These are phyloP conservation scores for Ophiostoma populinum DNA, from an alignment of 2,329 filamentous ascomycete species.

Conservation along the genomic window DNA sequence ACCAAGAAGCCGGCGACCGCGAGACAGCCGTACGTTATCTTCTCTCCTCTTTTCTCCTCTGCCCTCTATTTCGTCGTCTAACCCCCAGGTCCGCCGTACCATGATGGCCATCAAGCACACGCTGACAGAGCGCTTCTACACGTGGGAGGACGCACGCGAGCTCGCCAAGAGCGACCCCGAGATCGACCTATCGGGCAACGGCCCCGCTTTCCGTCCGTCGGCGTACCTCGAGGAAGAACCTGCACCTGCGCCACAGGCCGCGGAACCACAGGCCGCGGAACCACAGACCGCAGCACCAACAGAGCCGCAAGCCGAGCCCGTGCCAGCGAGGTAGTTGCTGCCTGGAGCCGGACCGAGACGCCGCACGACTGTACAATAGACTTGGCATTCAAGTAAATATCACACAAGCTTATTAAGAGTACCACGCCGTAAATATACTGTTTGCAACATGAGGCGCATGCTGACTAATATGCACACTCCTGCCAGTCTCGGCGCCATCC, in stretches of 20 bases:
- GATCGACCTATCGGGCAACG: constrained; percentile 38
- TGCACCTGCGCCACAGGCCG: neutral
- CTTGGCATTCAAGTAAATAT: neutral
- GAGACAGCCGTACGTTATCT: constrained; percentile 43
- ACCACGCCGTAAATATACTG: too few species aligned
- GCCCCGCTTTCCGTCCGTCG: constrained; percentile 31
- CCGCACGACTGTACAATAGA: neutral
- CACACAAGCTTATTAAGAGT: neutral
- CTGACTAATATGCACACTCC: too few species aligned
- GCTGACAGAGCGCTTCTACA: constrained; percentile 74
- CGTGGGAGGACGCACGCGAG: constrained; percentile 66
- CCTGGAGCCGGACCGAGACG: too few species aligned
- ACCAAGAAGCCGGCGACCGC: constrained; percentile 45
- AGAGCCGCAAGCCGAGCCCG: constrained; percentile 1
- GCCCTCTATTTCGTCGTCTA: neutral
- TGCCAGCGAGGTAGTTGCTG: neutral
- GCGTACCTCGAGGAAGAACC: constrained; percentile 20
- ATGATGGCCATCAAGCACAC: constrained; percentile 71
- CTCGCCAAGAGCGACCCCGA: constrained; percentile 51
- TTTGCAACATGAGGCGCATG: too few species aligned
- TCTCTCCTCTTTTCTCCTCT: neutral
- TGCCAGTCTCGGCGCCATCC: too few species aligned
- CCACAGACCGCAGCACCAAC: neutral
- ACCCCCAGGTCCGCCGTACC: constrained; percentile 49
- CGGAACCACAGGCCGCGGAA: neutral